Evolutionary conservation across 2,329 filamentous ascomycete genomes (phyloP).

Genomic region (Neofusicoccum parvum): DNA sequence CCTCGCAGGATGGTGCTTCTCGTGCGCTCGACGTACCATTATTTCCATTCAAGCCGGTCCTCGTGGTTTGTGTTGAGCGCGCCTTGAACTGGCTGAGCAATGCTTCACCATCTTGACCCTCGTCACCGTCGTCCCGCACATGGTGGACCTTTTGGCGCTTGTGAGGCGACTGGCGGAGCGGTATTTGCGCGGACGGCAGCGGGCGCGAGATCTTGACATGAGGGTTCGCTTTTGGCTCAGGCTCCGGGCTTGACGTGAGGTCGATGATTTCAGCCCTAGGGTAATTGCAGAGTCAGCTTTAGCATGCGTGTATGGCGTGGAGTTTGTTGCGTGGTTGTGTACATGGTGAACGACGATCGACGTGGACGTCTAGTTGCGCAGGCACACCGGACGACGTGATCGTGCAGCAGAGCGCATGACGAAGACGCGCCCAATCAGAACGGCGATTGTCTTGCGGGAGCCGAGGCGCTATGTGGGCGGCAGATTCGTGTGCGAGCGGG

Average conservation of each 20-base stretch:
- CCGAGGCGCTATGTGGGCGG: no score
- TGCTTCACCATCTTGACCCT: background rate
- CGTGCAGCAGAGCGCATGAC: no score
- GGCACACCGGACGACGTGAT: no score
- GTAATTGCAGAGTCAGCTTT: background rate
- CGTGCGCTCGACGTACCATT: background rate
- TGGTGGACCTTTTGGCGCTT: constrained; percentile 1
- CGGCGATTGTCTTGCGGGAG: no score
- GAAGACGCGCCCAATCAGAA: no score
- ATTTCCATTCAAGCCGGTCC: background rate
- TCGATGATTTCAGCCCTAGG: background rate
- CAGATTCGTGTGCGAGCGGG: no score
- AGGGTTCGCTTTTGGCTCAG: background rate
- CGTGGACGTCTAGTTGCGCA: no score
- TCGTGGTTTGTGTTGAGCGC: background rate
- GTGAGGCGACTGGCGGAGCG: background rate
- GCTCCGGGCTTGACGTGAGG: background rate
- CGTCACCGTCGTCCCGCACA: background rate
- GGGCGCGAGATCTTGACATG: background rate
- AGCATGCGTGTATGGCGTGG: background rate
- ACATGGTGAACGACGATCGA: background rate
- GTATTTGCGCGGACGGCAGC: background rate
- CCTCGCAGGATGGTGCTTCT: background rate
- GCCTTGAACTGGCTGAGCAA: background rate
- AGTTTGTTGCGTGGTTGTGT: background rate